Percentiles rank a stretch among this genome's conserved stretches.
Evolutionary conservation across 495 filamentous ascomycete species (phyloP).

Genomic region (Hypoxylon rickii): DNA sequence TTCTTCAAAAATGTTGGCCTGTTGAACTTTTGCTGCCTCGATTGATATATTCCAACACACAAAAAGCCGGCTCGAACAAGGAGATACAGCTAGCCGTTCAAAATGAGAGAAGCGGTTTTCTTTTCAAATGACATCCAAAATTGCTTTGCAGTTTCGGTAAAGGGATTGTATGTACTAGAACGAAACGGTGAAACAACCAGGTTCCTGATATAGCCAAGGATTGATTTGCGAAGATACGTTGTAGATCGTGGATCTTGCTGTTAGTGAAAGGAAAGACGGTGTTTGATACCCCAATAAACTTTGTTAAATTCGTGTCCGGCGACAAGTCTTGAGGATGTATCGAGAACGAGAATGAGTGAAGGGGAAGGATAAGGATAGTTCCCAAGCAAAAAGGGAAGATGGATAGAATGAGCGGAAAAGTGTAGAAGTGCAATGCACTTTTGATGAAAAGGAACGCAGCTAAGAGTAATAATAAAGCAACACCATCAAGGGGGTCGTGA

Average conservation of each 20-base stretch:
- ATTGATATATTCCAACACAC: conserved; percentile 8
- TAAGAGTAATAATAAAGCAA: conserved; percentile 34
- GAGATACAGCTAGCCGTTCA: conserved; percentile 2
- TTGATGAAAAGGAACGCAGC: conserved; percentile 31
- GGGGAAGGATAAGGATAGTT: conserved; percentile 26
- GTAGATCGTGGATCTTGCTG: conserved; percentile 8
- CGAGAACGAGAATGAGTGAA: conserved; percentile 29
- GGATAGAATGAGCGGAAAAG: conserved; percentile 25
- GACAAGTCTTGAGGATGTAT: conserved; percentile 28
- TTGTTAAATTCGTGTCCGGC: conserved; percentile 36
- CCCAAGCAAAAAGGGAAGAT: conserved; percentile 19
- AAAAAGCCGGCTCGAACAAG: conserved; percentile 6
- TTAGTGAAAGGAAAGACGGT: conserved; percentile 27
- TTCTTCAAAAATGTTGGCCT: conserved; percentile 25
- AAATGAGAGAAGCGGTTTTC: conserved; percentile 12
- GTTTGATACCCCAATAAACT: conserved; percentile 15
- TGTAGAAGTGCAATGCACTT: conserved; percentile 25
- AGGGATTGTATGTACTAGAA: conserved; percentile 25
- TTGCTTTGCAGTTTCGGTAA: conserved; percentile 13
- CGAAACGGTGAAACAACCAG: conserved; percentile 36
- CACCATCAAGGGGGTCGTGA: conserved; percentile 8
- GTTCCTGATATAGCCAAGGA: conserved; percentile 34
- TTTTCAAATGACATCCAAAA: conserved; percentile 11
- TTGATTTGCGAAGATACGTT: conserved; percentile 12
- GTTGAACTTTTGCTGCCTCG: conserved; percentile 16